A percentile compares a stretch with the other conserved stretches of the same genome.
Evolutionary conservation across 352 stramenopile genomes (phyloP).

Genomic region (Discostella stelligera): DNA sequence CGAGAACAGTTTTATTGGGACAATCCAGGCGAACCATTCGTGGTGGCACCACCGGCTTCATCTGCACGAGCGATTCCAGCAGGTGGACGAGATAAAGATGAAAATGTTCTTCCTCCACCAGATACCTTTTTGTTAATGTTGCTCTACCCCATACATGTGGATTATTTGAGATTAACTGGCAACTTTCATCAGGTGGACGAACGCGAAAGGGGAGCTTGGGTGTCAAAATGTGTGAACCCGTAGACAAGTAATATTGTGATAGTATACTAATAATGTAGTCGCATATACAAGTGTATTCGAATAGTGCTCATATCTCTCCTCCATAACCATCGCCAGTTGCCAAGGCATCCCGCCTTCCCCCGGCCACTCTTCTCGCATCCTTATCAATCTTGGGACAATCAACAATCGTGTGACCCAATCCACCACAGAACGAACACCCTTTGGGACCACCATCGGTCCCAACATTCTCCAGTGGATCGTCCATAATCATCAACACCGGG

Average conservation of each 20-base stretch:
- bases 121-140: conserved; percentile 79
- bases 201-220: conserved; percentile 7
- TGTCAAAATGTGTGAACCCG: background rate
- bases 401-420: conserved; percentile 96
- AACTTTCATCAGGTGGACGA: conserved; percentile 76
- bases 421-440: conserved; percentile 97
- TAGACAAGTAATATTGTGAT: background rate
- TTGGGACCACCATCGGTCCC: conserved; percentile 86
- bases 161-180: conserved; percentile 73
- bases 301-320: conserved; percentile 81
- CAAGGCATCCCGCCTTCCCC: conserved; percentile 91
- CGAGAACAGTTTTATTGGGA: conserved; percentile 74
- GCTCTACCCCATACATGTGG: conserved; percentile 59
- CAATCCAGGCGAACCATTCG: conserved; percentile 48
- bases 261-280: too few species aligned
- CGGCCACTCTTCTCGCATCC: conserved; percentile 92
- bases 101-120: conserved; percentile 62
- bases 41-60: background rate
- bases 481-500: conserved; percentile 94
- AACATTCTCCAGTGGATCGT: conserved; percentile 91
- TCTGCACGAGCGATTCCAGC: conserved; percentile 25
- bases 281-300: background rate
- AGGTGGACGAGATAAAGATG: conserved; percentile 59
- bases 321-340: conserved; percentile 89
- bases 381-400: conserved; percentile 99